Evolutionary conservation across 225 moss, liverwort and hornwort species (phyloP), one percentile per base, ranked within the genome.

Genomic region (Bryum argenteum): DNA sequence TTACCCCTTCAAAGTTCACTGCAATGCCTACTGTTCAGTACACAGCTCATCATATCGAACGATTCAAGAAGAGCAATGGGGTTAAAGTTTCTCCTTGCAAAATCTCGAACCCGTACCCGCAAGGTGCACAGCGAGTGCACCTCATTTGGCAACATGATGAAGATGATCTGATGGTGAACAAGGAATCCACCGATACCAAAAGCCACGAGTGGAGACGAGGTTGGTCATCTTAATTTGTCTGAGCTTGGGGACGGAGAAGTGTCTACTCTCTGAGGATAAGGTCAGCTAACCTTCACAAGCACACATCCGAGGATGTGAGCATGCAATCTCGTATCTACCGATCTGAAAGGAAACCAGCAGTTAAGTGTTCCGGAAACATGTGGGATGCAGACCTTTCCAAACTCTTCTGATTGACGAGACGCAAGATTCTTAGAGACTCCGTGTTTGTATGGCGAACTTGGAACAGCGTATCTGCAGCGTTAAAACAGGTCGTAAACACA

Each of bases 61-160:
- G 41, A 42, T 63, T 48, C 59, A 28, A 76, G 41, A 41, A 33
- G 48, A 79, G 69, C 69, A 21, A 48, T 71, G 60, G 58, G 65
- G 61, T 65, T 70, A 54, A 71, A 43, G 57, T 73, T 72, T 68
- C 62, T 68, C 58, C 67, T 83, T 58, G 47, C 64, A 51, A 38
- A 33, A 18, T 51, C 66, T 41, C 51, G 43, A 44, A 54, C 47
- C 43, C 42, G 57, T 57, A 58, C 20, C 67, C 50, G 72, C 72
- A 75, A 79, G 79, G 76, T 83, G 79, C 69, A 59, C 7, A 72
- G 33, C 41, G 39, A 58, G 41, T 66, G 51, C 20, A 51, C 23
- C 16, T 59, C 28, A 21, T 50, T 16, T 53, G 14, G 57, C 28
- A 63, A 72, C 16, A n/a, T 20, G 67, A 56, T 39, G 66, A 61